Base-by-base conservation (phyloP, 176 grass and related monocot species). In the Lolium multiflorum region DNA sequence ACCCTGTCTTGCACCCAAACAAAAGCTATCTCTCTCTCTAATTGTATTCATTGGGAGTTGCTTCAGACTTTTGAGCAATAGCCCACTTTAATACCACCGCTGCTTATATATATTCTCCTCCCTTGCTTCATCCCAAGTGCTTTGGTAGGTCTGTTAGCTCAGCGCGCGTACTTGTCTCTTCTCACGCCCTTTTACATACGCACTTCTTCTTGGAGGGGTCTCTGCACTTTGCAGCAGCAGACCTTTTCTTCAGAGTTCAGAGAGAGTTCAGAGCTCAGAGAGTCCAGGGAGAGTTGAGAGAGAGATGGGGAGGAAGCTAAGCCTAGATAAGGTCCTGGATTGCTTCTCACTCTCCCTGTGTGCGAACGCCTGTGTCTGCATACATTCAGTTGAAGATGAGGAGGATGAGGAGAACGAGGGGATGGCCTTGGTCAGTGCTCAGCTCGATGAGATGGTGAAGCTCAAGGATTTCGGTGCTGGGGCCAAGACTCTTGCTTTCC, bases 381-480 rank as follows among this genome's bases (percentile, higher is more conserved):
- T 93, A 25, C 91, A 74, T 16, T 78, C 84, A 11, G 63, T 66
- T 0, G 63, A 66, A 66, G 63, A 66, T 3, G 59, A 62, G n/a
- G 96, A 87, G n/a, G 91, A 91, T 12, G 93, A 91, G 37, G 83
- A 73, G 25, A 56, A n/a, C 54, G 93, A 99, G 90, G 83, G 90
- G 76, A 90, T 73, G 70, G 86, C 92, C 22, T 70, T 99, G 80
- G 64, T 99, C 63, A 86, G 85, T 44, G 91, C 87, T 25, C 89
- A 99, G 86, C 86, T 99, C 83, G 81, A 94, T 15, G 93, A 99
- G 87, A 83, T 99, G 66, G 38, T 90, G n/a, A 96, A 99, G 82
- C 76, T 97, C 71, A 91, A 61, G 87, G 92, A 94, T 4, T 70
- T 91, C 20, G 87, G 87, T 56, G 92, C 80, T 16, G 94, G 90